A percentile compares a stretch with the other conserved stretches of the same genome.
phyloP scores from a whole-genome alignment of 352 stramenopile species.

The Phytophthora nicotianae region DNA sequence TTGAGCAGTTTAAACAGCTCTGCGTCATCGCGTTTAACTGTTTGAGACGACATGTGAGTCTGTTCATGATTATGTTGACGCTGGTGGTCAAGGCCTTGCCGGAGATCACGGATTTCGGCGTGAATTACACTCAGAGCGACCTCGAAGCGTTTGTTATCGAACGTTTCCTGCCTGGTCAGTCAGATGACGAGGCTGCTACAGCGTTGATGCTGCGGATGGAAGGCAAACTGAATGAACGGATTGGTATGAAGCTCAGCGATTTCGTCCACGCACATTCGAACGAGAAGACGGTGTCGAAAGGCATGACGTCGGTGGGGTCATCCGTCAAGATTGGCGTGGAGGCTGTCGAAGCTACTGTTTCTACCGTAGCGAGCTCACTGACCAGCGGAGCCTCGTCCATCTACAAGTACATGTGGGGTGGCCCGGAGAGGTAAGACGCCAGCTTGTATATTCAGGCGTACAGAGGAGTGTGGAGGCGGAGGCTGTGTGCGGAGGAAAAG shows the following conservation, averaged over 20 bases:
- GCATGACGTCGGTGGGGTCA: constrained; percentile 78
- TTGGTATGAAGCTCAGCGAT: constrained; percentile 84
- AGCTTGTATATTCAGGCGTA: constrained; percentile 22
- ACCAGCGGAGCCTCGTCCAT: constrained; percentile 79
- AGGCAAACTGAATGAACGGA: constrained; percentile 87
- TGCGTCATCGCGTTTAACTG: constrained; percentile 90
- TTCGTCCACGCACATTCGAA: constrained; percentile 88
- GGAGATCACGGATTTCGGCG: constrained; percentile 85
- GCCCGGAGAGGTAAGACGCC: constrained; percentile 29
- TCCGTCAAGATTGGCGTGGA: constrained; percentile 86
- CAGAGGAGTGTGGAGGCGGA: constrained; percentile 11
- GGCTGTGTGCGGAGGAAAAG: constrained; percentile 10
- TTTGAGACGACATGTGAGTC: constrained; percentile 80
- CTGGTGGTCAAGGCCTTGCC: constrained; percentile 82
- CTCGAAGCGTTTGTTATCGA: constrained; percentile 86
- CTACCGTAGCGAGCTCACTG: constrained; percentile 78
- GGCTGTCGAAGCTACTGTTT: constrained; percentile 72
- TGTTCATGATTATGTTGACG: constrained; percentile 89
- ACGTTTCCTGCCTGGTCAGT: constrained; percentile 81
- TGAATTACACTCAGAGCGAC: constrained; percentile 87
- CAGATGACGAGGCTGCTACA: constrained; percentile 80
- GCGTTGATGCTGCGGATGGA: constrained; percentile 86
- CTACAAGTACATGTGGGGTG: constrained; percentile 86
- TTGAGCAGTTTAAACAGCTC: constrained; percentile 88
- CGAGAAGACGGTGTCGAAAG: constrained; percentile 85